Evolutionary conservation across 306 rosid genomes (phyloP), one percentile per base, ranked within the genome.

Genomic region (Bauhinia variegata): DNA sequence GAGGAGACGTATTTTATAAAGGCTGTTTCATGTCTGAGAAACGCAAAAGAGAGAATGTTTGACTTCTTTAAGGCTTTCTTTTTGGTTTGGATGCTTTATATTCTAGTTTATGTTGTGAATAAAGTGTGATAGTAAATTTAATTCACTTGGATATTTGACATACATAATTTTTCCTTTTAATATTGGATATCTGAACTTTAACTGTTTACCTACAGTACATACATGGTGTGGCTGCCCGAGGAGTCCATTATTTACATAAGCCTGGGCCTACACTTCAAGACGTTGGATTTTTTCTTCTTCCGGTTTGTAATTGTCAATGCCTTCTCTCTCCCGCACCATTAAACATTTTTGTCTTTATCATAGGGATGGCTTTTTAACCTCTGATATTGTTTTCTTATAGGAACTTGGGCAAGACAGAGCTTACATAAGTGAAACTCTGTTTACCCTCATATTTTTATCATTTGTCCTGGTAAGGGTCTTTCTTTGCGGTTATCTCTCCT

Each of bases 181-280:
- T 37, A 63, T 54, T 38, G 63, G 67, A 60, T 61, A 15, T 50
- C 62, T 60, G 44, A 62, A 62, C 50, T 38, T 71, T 8, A 56
- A 52, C 57, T 68, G 80, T 31, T 84, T 71, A 32, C 42, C 49
- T 49, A 41, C 90, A 95, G 99, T 95, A 95, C 57, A 74, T 95
- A 54, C 99, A 95, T 76, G 99, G 97, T 79, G 75, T 95, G 75
- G 96, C 97, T 81, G 99, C 99, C 53, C 82, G 83, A 50, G 99
- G 99, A 68, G 96, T 95, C 79, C 99, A 95, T 74, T 95, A 88
- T 77, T 77, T 95, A 34, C 99, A 95, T 79, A 84, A 82, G 66
- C 96, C 99, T 4, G 99, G 97, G 57, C 95, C 97, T 54, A 71
- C 81, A 3, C 91, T 95, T 60, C 99, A 95, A 85, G 99, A 95